Conservation (phyloP, 176 grass and related monocot genomes). For the Rhynchospora tenuis region DNA sequence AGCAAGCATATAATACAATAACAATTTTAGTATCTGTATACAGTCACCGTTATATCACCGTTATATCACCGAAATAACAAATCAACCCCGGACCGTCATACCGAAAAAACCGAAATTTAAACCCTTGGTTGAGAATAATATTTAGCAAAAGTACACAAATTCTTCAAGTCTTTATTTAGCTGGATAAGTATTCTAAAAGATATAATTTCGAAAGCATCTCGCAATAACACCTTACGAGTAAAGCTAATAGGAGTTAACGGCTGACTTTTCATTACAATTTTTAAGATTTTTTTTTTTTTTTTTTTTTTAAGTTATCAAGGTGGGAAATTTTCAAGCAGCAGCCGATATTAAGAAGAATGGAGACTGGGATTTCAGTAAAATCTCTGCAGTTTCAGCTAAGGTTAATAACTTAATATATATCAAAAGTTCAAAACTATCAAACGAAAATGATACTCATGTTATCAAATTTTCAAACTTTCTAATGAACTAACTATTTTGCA, state of each 20-base stretch:
- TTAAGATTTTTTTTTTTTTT: background rate
- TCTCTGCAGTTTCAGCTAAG: background rate
- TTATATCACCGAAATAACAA: too few species aligned
- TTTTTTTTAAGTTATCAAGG: background rate
- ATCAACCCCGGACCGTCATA: too few species aligned
- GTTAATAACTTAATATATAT: background rate
- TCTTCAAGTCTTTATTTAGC: too few species aligned
- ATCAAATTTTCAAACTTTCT: background rate
- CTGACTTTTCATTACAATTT: background rate
- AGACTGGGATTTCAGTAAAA: background rate
- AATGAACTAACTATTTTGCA: constrained; percentile 13
- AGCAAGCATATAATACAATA: too few species aligned
- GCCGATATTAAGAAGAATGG: background rate
- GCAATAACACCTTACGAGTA: background rate
- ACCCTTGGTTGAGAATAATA: too few species aligned
- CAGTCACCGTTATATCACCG: too few species aligned
- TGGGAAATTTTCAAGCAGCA: background rate
- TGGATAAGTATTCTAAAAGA: too few species aligned
- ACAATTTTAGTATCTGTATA: too few species aligned
- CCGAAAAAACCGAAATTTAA: too few species aligned
- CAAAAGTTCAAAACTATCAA: constrained; percentile 9
- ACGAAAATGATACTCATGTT: background rate
- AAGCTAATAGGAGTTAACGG: background rate
- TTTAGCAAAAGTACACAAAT: too few species aligned
- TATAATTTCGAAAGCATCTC: too few species aligned